Evolutionary conservation across 768 basidiomycete species (phyloP), one percentile per base, ranked within the genome.

Genomic region (Macrolepiota dolichaula): DNA sequence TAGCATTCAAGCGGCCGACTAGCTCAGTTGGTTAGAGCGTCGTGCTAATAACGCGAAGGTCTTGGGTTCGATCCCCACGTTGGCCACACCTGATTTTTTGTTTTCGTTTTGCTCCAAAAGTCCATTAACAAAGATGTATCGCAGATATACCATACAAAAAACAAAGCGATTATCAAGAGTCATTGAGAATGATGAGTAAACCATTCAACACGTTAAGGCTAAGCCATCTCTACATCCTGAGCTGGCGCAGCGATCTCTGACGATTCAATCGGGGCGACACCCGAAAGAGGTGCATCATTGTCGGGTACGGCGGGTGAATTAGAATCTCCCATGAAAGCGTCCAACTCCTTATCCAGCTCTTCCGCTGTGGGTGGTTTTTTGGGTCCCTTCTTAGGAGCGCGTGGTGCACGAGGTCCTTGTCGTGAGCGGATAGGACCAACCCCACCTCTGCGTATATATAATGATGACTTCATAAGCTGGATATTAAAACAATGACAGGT

Each of bases 11-110:
- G 29, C 29, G 85, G 86, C 85, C 85, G 85, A 81, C 84, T 88
- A 87, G 86, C 86, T 88, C 87, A 88, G 87, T 77, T 87, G 87
- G 87, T 88, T 88, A 87, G 86, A 88, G 86, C 87, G 86, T 86
- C 81, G 86, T 85, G 84, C 86, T 87, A 87, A 85, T 85, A 83
- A 84, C 81, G 80, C 83, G 80, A 82, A 83, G 83, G 82, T 85
- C 83, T 80, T 84, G 83, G 84, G 64, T 64, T 64, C 61, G 64
- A 64, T 60, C 64, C 64, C 64, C 64, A 64, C 54, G 64, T 59
- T 64, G 64, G 61, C 64, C 64, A 64, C 13, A 13, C 7, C 29
- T 32, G 3, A 32, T 32, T 32, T 32, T 7, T 32, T 32, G 29
- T 32, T 32, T 32, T 32, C n/a, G n/a, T n/a, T n/a, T n/a, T n/a